phyloP scores from a whole-genome alignment of 2,329 filamentous ascomycete genomes.

The Colletotrichum magnum region DNA sequence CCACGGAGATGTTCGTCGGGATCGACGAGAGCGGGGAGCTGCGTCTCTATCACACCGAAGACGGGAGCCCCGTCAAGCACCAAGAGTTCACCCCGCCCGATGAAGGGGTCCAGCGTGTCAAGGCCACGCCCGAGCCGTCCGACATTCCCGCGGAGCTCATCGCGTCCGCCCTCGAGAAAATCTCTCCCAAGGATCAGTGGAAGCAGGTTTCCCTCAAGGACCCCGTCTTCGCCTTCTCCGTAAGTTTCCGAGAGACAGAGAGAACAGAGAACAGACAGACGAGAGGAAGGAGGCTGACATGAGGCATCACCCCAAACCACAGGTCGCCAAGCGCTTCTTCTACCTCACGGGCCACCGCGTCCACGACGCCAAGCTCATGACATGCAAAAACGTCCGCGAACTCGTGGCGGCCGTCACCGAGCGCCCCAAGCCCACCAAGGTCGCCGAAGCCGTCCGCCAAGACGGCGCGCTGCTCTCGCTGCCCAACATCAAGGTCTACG shows the following conservation, averaged over 20 bases:
- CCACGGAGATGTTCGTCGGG: slow-evolving; percentile 55
- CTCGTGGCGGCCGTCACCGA: slow-evolving; percentile 68
- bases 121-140: no score
- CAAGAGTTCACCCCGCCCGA: slow-evolving; percentile 49
- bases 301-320: not conserved
- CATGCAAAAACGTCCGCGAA: slow-evolving; percentile 66
- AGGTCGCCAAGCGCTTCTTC: slow-evolving; percentile 86
- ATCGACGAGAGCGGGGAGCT: slow-evolving; percentile 54
- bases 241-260: slow-evolving; percentile 59
- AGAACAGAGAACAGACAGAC: not conserved
- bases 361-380: slow-evolving; percentile 76
- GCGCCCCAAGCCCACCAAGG: slow-evolving; percentile 70
- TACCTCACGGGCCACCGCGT: slow-evolving; percentile 85
- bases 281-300: not conserved
- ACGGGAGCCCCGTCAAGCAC: not conserved
- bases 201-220: slow-evolving; percentile 70
- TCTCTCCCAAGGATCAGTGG: slow-evolving; percentile 66
- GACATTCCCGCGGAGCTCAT: no score
- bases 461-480: slow-evolving; percentile 64
- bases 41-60: not conserved
- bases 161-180: slow-evolving; percentile 51
- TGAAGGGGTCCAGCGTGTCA: slow-evolving; percentile 47
- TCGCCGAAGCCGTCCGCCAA: slow-evolving; percentile 71
- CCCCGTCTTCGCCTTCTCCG: slow-evolving; percentile 77
- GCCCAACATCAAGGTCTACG: slow-evolving; percentile 79